Evolutionary conservation across 495 filamentous ascomycete species (phyloP).

Genomic region (Neurospora tetrasperma): DNA sequence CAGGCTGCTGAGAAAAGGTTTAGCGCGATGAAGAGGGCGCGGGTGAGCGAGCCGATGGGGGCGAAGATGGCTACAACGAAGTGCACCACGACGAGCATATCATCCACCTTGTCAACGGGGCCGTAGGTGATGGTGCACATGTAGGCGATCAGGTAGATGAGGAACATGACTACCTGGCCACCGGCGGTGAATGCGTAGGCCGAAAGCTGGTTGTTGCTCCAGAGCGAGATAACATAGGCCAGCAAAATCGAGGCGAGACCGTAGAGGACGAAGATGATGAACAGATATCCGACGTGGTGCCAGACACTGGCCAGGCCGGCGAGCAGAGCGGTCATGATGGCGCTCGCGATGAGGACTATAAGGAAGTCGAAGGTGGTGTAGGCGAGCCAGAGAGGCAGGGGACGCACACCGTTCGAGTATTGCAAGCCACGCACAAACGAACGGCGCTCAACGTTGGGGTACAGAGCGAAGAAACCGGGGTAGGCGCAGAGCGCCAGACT

Average conservation of each 20-base stretch:
- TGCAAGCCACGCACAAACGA: conserved; percentile 70
- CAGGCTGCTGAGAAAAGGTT: conserved; percentile 72
- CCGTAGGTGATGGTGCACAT: conserved; percentile 58
- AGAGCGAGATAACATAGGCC: conserved; percentile 64
- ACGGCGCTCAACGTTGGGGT: conserved; percentile 70
- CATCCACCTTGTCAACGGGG: conserved; percentile 49
- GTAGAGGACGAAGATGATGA: conserved; percentile 65
- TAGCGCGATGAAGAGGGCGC: conserved; percentile 61
- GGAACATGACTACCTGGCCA: conserved; percentile 59
- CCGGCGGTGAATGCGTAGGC: conserved; percentile 53
- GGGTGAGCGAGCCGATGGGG: conserved; percentile 56
- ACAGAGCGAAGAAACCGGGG: conserved; percentile 78
- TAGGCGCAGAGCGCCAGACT: conserved; percentile 64
- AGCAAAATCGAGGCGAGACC: conserved; percentile 59
- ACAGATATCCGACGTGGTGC: conserved; percentile 67
- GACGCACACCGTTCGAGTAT: conserved; percentile 74
- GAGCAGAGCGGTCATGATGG: conserved; percentile 52
- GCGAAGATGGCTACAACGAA: conserved; percentile 58
- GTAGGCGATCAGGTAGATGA: conserved; percentile 70
- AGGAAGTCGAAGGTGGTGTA: conserved; percentile 71
- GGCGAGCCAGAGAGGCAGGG: conserved; percentile 65
- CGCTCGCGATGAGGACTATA: conserved; percentile 48
- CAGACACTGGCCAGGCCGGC: conserved; percentile 49
- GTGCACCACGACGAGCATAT: conserved; percentile 48
- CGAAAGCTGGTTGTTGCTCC: conserved; percentile 34